These are phyloP conservation scores for Blastobotrys parvus DNA, from an alignment of 805 yeast species.

Conservation along the genomic window DNA sequence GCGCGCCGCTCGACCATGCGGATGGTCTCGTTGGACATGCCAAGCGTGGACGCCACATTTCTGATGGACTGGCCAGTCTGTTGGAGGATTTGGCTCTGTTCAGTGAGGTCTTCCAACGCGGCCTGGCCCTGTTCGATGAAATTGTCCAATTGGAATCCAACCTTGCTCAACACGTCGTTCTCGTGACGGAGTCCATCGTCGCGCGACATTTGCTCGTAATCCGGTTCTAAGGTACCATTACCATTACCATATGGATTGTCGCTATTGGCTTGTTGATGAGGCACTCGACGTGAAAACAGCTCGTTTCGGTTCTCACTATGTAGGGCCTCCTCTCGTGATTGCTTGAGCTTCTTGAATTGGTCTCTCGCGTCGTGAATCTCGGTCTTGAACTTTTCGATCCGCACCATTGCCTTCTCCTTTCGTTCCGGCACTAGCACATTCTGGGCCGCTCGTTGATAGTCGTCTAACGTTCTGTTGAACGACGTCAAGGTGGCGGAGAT, in stretches of 20 bases:
- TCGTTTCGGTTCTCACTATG: conserved; percentile 43
- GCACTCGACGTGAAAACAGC: conserved; percentile 48
- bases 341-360: conserved; percentile 47
- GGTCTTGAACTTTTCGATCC: conserved; percentile 49
- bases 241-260: conserved; percentile 27
- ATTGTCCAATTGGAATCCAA: conserved; percentile 78
- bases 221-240: conserved; percentile 7
- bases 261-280: conserved; percentile 16
- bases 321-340: conserved; percentile 44
- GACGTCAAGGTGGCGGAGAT: conserved; percentile 74
- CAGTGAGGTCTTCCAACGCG: conserved; percentile 77
- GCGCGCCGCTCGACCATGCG: conserved; percentile 72
- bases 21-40: conserved; percentile 80
- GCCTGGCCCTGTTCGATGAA: conserved; percentile 83
- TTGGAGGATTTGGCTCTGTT: conserved; percentile 67
- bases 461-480: conserved; percentile 66
- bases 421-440: conserved; percentile 52
- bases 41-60: conserved; percentile 67
- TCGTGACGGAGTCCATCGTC: conserved; percentile 67
- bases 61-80: conserved; percentile 57
- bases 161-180: conserved; percentile 45
- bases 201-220: conserved; percentile 24
- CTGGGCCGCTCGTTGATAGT: conserved; percentile 48
- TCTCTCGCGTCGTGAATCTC: conserved; percentile 36
- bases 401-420: conserved; percentile 47